These are phyloP conservation scores for Pneumocystis wakefieldiae DNA, from an alignment of 1,139 yeast genomes.

Conservation along the genomic window DNA sequence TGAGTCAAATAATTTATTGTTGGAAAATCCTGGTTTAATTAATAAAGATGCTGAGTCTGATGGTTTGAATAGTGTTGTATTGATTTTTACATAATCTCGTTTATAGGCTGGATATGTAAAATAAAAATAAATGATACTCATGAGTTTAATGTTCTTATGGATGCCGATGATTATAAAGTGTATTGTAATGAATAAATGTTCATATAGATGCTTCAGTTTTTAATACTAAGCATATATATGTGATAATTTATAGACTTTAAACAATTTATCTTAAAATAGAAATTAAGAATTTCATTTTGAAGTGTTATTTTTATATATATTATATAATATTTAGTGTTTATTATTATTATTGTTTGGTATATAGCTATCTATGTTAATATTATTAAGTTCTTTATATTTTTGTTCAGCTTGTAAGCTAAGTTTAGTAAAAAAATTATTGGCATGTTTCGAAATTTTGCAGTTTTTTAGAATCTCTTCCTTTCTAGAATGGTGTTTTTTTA, in stretches of 20 bases:
- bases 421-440: not conserved
- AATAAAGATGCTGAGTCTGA: slow-evolving; percentile 84
- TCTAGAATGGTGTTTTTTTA: not conserved
- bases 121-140: not conserved
- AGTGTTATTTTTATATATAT: not conserved
- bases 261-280: not conserved
- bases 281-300: not conserved
- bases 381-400: not conserved
- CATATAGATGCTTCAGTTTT: not conserved
- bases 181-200: not conserved
- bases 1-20: slow-evolving; percentile 55
- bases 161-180: not conserved
- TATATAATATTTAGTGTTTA: not conserved
- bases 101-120: not conserved
- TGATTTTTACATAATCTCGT: not conserved
- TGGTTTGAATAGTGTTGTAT: slow-evolving; percentile 28
- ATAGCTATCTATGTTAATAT: not conserved
- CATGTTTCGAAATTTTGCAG: not conserved
- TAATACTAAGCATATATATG: not conserved
- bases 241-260: not conserved
- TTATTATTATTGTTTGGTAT: not conserved
- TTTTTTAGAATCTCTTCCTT: not conserved
- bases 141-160: not conserved
- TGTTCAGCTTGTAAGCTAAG: not conserved
- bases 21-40: slow-evolving; percentile 58